Base-by-base conservation (phyloP, 2,329 filamentous ascomycete genomes). In the Xylariaceae sp. region DNA sequence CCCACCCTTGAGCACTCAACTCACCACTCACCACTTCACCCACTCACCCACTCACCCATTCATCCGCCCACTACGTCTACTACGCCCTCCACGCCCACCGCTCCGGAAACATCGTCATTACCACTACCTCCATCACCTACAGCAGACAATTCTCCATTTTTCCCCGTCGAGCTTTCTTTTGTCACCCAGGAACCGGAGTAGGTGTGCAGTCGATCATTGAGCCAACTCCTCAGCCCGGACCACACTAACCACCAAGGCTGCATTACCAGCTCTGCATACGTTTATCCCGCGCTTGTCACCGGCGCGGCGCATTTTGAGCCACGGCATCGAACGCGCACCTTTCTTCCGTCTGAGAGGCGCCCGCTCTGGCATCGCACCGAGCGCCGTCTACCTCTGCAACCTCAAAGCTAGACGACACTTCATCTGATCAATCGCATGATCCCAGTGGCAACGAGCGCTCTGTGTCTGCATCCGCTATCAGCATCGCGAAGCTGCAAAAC, bases 121-220 rank as follows among this genome's bases (percentile, higher is more conserved):
- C 41, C 37, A 41, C 37, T 41, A 41, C 37, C 9, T 13, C 4
- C 37, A 41, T 13, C 9, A 41, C 37, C 37, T 9, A 9, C 37
- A 9, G 13, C 37, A 61, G 56, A 37, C 55, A 50, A 50, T 56
- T 65, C 49, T 34, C 49, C 23, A 51, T 51, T 66, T 49, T 51
- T 34, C 49, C 49, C 23, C 61, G 67, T 63, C 51, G 58, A 67
- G 67, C 65, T n/a, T 65, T 56, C 23, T 30, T 48, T 63, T 66
- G 67, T 67, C 65, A 62, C 64, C 65, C 67, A 64, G 60, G 67
- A 66, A 69, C 62, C 64, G 53, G 53, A 51, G 49, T 62, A 17
- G 18, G 49, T 23, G 18, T 17, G 17, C 30, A 51, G 64, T 53
- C 62, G 64, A 65, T 65, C 64, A 54, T 64, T 51, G 55, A 56